Percentiles rank a stretch among this genome's conserved stretches.
phyloP scores from a whole-genome alignment of 1,284 basidiomycete genomes.

The Cutaneotrichosporon sp. region DNA sequence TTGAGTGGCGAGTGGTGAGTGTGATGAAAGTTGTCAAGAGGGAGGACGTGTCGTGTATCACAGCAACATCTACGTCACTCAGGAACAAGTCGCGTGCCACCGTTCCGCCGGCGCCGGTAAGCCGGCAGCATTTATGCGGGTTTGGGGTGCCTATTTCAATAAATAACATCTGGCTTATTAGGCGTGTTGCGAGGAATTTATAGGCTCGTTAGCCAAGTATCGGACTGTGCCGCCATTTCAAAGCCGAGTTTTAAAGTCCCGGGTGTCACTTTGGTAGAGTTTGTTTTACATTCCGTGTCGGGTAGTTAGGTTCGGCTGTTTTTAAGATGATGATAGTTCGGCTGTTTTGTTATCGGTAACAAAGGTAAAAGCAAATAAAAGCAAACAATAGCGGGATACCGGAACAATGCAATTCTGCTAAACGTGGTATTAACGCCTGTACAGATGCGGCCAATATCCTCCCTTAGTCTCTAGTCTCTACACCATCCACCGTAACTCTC shows the following conservation, averaged over 20 bases:
- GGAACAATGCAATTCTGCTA: neutral
- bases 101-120: neutral
- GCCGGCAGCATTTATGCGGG: too few relatives aligned
- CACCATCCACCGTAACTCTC: too few relatives aligned
- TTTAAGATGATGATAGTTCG: too few relatives aligned
- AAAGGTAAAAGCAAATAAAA: neutral
- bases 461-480: too few relatives aligned
- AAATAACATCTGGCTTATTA: too few relatives aligned
- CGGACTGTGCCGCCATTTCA: too few relatives aligned
- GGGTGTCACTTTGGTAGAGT: too few relatives aligned
- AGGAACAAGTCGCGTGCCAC: neutral
- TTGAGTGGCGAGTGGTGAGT: conserved; percentile 7
- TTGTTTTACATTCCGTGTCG: too few relatives aligned
- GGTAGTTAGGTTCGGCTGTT: neutral
- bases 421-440: too few relatives aligned
- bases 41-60: conserved; percentile 4
- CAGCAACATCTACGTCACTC: neutral
- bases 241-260: too few relatives aligned
- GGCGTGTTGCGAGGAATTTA: neutral
- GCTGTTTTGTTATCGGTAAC: neutral
- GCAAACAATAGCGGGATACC: too few relatives aligned
- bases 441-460: too few relatives aligned
- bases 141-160: neutral
- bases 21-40: neutral
- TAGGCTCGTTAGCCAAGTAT: neutral